A percentile compares a stretch with the other conserved stretches of the same genome.
phyloP scores from a whole-genome alignment of 1,284 basidiomycete species.

The Mycosarcoma maydis region DNA sequence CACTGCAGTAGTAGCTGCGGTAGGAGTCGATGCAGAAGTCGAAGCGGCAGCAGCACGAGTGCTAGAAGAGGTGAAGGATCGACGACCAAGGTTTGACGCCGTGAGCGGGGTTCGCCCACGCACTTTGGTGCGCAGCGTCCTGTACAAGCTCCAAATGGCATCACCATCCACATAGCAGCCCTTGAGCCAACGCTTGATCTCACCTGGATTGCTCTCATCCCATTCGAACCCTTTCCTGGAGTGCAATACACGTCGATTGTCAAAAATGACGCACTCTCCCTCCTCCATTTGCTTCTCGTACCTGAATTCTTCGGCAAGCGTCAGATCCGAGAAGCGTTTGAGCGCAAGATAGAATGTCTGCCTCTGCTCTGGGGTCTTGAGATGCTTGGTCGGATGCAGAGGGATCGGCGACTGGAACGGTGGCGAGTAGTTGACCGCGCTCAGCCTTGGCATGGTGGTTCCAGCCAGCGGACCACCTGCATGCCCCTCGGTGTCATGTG shows the following conservation, averaged over 20 bases:
- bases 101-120: constrained; percentile 22
- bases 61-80: constrained; percentile 17
- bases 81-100: constrained; percentile 2
- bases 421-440: constrained; percentile 85
- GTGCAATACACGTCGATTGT: constrained; percentile 91
- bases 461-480: constrained; percentile 28
- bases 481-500: constrained; percentile 50
- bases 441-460: constrained; percentile 58
- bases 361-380: constrained; percentile 22
- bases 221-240: constrained; percentile 80
- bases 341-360: constrained; percentile 71
- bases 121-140: constrained; percentile 45
- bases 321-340: constrained; percentile 73
- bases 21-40: background rate
- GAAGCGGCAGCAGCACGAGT: background rate
- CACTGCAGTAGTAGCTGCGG: background rate
- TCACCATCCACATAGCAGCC: constrained; percentile 83
- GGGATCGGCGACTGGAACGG: constrained; percentile 86
- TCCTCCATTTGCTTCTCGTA: constrained; percentile 79
- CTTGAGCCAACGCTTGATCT: constrained; percentile 74
- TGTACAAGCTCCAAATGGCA: constrained; percentile 73
- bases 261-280: constrained; percentile 89
- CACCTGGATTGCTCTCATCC: constrained; percentile 67
- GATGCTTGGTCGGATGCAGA: constrained; percentile 47
- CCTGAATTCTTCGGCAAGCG: constrained; percentile 73